These are phyloP conservation scores for Leccinum fallax DNA, from an alignment of 1,284 basidiomycete genomes.

Conservation along the genomic window DNA sequence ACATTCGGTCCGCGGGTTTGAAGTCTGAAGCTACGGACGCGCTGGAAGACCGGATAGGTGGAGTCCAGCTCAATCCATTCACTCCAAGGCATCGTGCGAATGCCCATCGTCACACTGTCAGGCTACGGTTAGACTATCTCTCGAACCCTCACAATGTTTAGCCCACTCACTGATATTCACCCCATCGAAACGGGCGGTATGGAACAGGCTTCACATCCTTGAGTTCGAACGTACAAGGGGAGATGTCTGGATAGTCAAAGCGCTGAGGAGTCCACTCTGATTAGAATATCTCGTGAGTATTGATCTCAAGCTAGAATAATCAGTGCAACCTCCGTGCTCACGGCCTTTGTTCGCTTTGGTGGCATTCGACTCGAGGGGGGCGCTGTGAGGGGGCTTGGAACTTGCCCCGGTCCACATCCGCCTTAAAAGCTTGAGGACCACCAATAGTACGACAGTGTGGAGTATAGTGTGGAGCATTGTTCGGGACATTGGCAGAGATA, in stretches of 20 bases:
- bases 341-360: slow-evolving; percentile 27
- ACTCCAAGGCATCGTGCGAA: slow-evolving; percentile 62
- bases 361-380: not conserved
- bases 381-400: not conserved
- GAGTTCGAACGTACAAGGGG: slow-evolving; percentile 43
- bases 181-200: slow-evolving; percentile 66
- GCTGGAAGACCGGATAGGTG: slow-evolving; percentile 53
- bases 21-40: slow-evolving; percentile 56
- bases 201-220: slow-evolving; percentile 53
- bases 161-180: slow-evolving; percentile 59
- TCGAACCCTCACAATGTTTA: slow-evolving; percentile 36
- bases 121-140: slow-evolving; percentile 55
- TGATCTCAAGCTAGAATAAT: not conserved
- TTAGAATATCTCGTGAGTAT: slow-evolving; percentile 3
- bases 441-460: slow-evolving; percentile 18
- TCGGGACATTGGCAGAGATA: slow-evolving; percentile 9
- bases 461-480: slow-evolving; percentile 20
- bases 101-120: slow-evolving; percentile 75
- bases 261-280: slow-evolving; percentile 51
- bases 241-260: slow-evolving; percentile 56
- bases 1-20: slow-evolving; percentile 49
- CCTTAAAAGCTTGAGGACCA: slow-evolving; percentile 15
- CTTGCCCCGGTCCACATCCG: slow-evolving; percentile 10
- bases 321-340: slow-evolving; percentile 26
- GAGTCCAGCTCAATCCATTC: slow-evolving; percentile 72